Conservation (phyloP, 176 grass and related monocot species). For the Carex littledalei region DNA sequence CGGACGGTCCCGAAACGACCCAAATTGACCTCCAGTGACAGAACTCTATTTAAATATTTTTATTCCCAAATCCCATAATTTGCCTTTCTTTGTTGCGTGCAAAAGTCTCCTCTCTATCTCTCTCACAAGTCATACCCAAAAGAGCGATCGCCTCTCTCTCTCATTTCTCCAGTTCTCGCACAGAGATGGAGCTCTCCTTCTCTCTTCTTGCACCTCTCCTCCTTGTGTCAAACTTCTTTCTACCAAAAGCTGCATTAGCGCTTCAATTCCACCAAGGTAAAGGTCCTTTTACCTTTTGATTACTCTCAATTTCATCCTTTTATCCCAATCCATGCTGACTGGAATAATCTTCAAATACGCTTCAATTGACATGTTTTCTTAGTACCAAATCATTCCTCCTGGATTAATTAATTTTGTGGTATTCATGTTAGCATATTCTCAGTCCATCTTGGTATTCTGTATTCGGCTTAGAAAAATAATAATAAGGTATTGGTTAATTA, state of each 20-base stretch:
- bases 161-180: background rate
- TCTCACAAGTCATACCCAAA: background rate
- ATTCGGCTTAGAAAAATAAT: background rate
- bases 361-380: background rate
- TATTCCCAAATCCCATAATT: background rate
- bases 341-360: background rate
- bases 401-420: background rate
- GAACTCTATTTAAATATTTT: background rate
- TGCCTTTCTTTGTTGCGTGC: background rate
- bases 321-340: background rate
- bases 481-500: background rate
- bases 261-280: conserved; percentile 17
- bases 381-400: background rate
- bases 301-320: background rate
- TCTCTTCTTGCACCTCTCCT: conserved; percentile 2
- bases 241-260: background rate
- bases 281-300: background rate
- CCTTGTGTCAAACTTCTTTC: background rate
- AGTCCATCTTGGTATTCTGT: background rate
- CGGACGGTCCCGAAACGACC: too few relatives aligned
- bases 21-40: too few relatives aligned
- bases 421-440: background rate
- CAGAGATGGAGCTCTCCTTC: conserved; percentile 21
- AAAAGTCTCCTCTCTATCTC: background rate
- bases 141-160: background rate